These are phyloP conservation scores for Geranium brycei DNA, from an alignment of 345 rosid species.

Conservation along the genomic window DNA sequence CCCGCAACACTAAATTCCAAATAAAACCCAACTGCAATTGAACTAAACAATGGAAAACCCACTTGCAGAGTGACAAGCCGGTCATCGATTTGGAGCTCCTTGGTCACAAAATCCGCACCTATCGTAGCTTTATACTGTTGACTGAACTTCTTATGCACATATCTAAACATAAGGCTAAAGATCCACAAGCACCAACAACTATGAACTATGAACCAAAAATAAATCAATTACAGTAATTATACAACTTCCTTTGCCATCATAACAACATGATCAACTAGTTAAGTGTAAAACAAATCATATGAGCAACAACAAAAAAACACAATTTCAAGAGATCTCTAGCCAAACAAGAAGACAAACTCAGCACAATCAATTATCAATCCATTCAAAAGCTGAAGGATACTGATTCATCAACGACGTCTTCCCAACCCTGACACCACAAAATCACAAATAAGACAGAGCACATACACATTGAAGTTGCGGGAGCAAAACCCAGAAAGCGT, in stretches of 20 bases:
- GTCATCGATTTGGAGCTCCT: conserved; percentile 88
- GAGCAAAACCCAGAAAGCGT: conserved; percentile 14
- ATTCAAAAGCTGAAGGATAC: conserved; percentile 54
- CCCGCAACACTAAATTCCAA: background rate
- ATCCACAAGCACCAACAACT: background rate
- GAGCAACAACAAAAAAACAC: background rate
- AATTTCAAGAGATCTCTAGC: background rate
- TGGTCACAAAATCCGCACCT: conserved; percentile 98
- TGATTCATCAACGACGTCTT: conserved; percentile 98
- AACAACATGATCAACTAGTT: background rate
- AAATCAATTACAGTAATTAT: background rate
- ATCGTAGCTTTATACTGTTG: conserved; percentile 96
- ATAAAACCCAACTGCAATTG: background rate
- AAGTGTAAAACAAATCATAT: background rate
- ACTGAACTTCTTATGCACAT: conserved; percentile 83
- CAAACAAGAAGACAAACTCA: background rate
- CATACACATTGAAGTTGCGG: background rate
- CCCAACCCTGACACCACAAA: conserved; percentile 58
- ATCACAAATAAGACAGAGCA: conserved; percentile 1
- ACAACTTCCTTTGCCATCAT: background rate
- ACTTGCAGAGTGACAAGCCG: conserved; percentile 90
- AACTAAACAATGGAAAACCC: conserved; percentile 4
- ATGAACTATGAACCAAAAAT: background rate
- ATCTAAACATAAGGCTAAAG: conserved; percentile 15
- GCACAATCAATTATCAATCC: background rate